Percentiles rank a stretch among this genome's conserved stretches.
phyloP scores from a whole-genome alignment of 2,329 filamentous ascomycete genomes.

The Trichoderma sp. region DNA sequence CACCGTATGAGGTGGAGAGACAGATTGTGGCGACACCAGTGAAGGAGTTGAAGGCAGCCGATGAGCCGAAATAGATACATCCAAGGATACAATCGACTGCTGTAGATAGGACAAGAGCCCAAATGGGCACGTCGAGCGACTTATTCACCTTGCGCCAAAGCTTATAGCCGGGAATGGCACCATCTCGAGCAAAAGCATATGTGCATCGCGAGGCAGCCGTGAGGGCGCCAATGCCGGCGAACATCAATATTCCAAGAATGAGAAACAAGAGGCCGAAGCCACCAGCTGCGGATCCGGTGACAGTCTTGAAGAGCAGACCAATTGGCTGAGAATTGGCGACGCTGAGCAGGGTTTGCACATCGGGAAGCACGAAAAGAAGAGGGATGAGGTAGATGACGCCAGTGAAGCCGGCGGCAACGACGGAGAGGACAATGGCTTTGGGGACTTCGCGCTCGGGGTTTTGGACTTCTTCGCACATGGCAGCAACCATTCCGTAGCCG shows the following conservation, averaged over 20 bases:
- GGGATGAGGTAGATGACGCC: conserved; percentile 70
- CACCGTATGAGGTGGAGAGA: conserved; percentile 73
- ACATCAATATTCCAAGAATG: conserved; percentile 75
- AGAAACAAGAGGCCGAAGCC: conserved; percentile 78
- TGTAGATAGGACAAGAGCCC: conserved; percentile 69
- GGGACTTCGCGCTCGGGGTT: conserved; percentile 65
- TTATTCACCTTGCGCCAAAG: conserved; percentile 69
- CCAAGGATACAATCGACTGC: conserved; percentile 71
- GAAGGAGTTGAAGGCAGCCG: conserved; percentile 78
- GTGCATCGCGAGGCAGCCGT: conserved; percentile 76
- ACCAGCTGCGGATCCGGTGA: conserved; percentile 71
- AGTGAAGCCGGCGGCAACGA: conserved; percentile 66
- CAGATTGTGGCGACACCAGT: conserved; percentile 81
- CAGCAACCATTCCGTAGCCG: conserved; percentile 57
- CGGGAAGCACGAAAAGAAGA: conserved; percentile 74
- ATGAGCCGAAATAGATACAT: conserved; percentile 78
- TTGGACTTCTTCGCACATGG: conserved; percentile 66
- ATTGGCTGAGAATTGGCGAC: conserved; percentile 77
- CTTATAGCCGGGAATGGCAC: conserved; percentile 70
- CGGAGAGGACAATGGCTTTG: conserved; percentile 69
- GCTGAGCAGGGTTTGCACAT: conserved; percentile 63
- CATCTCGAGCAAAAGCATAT: conserved; percentile 76
- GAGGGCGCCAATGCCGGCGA: conserved; percentile 74
- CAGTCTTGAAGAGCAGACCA: conserved; percentile 73
- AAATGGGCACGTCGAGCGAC: conserved; percentile 69